Base-by-base conservation (phyloP, 2,329 filamentous ascomycete species). In the Calonectria multiphialidica region DNA sequence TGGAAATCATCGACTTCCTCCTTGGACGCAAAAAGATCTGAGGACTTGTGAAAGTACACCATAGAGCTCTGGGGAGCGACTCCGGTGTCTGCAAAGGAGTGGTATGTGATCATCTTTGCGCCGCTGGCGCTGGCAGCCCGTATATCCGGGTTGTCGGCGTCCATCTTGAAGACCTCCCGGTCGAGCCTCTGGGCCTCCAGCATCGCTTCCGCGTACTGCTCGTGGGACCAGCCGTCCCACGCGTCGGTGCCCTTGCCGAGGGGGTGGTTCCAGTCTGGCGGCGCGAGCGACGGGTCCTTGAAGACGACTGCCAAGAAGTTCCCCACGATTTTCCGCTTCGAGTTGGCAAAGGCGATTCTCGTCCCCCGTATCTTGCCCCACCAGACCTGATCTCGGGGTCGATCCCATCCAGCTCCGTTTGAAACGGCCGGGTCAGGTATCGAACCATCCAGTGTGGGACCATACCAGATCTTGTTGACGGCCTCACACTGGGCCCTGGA, bases 391-490 rank as follows among this genome's bases (percentile, higher is more conserved):
- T 40, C 21, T 16, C 5, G 35, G 35, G 53, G 35, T 40, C 37
- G 53, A 59, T 59, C 9, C 53, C 53, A 59, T 12, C 21, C 53
- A 10, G 53, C 53, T 18, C 53, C 53, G 35, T 59, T 40, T 12
- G 35, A 59, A 40, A 59, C 33, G 21, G 35, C 21, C 10, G 33
- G 53, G 33, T 40, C 33, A 1, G 53, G 53, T 1, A 33, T 18
- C 7, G 53, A 57, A 25, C 33, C 33, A 18, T 57, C 18, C 12
- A 40, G 5, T 23, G 53, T 57, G 33, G 53, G 53, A 21, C 53
- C 53, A 35, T 57, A 40, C 53, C 53, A 57, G n/a, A 57, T 33
- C 53, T 55, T 55, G 30, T 55, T 57, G 53, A 57, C 40, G 30
- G 30, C 33, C 33, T 57, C 33, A 21, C 33, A 57, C 33, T 57